Evolutionary conservation across 306 rosid genomes (phyloP), one percentile per base, ranked within the genome.

Genomic region (Casuarina glauca): DNA sequence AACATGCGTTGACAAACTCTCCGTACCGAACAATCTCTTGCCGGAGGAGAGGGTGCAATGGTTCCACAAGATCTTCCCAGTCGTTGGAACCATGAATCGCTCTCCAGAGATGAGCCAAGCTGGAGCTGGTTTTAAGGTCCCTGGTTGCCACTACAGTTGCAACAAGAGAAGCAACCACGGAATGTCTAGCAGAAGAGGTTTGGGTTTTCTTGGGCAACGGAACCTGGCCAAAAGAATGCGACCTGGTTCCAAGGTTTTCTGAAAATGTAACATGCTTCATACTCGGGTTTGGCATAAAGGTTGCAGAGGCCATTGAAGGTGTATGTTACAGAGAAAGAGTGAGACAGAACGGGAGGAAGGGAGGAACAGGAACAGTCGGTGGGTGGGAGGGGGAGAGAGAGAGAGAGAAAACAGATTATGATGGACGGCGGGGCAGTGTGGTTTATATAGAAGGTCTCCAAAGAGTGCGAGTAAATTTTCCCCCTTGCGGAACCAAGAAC

Each of bases 1-100:
- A 95, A 77, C 93, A 89, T 0, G 93, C 97, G 0, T 85, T 78
- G 12, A 91, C 92, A 3, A 95, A 88, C 78, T 92, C 87, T 0
- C 97, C 98, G 19, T 91, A 95, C 0, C 98, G 92, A 70, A 95
- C 81, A 0, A 92, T 84, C 79, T 95, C 98, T 13, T 39, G 80
- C 3, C 91, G 90, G 8, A 95, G 93, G 72, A 95, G 87, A 11
- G 97, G 98, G 78, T 95, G 90, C 62, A 95, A 85, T 3, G 97
- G 98, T 13, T 91, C 81, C 2, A 95, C 66, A 4, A 95, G 88
- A 39, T 91, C 76, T 9, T 95, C 93, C 98, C 98, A 95, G 79
- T 95, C 66, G 55, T 86, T 81, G 63, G 88, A 88, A 67, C 98
- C 98, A 32, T 92, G 97, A 58, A 95, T 77, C 51, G 90, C 88